Evolutionary conservation across 2,329 filamentous ascomycete genomes (phyloP).

Genomic region (Westerdykella ornata): DNA sequence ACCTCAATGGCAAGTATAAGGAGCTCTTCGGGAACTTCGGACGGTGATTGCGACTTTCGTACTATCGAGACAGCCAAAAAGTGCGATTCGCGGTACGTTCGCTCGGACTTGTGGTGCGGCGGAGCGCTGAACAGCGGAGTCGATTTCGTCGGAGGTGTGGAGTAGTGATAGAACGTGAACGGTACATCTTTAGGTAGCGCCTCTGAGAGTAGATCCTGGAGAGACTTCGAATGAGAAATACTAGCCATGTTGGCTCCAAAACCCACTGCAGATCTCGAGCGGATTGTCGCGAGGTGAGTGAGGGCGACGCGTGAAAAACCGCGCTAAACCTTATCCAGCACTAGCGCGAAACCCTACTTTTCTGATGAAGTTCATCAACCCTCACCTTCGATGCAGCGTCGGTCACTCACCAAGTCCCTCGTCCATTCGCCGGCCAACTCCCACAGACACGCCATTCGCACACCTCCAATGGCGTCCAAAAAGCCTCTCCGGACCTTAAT

Average conservation of each 20-base stretch:
- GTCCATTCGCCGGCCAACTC: constrained; percentile 10
- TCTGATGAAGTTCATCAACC: constrained; percentile 21
- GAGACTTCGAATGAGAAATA: constrained; percentile 15
- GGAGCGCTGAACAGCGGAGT: constrained; percentile 73
- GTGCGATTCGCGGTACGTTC: constrained; percentile 82
- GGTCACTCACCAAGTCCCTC: constrained; percentile 6
- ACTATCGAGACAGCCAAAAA: constrained; percentile 57
- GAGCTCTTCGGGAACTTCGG: constrained; percentile 43
- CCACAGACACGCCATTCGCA: constrained; percentile 9
- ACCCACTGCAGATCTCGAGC: constrained; percentile 3
- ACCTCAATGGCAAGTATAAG: constrained; percentile 81
- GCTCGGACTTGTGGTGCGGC: constrained; percentile 62
- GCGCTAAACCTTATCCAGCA: constrained; percentile 3
- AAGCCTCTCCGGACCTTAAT: constrained; percentile 34
- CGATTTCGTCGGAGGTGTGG: constrained; percentile 69
- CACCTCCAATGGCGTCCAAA: constrained; percentile 44
- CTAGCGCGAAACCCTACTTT: constrained; percentile 24
- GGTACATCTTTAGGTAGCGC: constrained; percentile 47
- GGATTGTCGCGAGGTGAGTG: constrained; percentile 5
- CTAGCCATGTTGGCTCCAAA: constrained; percentile 18
- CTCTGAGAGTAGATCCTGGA: constrained; percentile 45
- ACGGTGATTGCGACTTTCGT: constrained; percentile 21
- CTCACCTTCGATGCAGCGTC: constrained; percentile 1
- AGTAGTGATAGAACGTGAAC: constrained; percentile 78
- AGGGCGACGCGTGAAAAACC: constrained; percentile 3